Evolutionary conservation across 306 rosid species (phyloP), one percentile per base, ranked within the genome.

Genomic region (Pueraria montana): DNA sequence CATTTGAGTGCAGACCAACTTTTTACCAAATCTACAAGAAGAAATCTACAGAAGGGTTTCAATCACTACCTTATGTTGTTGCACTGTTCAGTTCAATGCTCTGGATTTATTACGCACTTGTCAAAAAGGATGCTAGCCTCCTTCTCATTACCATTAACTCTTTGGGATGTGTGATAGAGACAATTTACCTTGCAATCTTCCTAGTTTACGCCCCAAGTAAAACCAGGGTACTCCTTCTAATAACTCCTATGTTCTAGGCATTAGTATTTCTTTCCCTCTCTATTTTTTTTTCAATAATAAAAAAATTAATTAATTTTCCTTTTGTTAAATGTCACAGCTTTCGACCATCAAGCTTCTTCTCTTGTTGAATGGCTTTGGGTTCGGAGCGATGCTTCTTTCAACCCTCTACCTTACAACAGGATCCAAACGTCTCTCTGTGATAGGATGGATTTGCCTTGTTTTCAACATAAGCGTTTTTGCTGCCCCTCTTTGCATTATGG

Each of bases 61-160:
- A 94, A 30, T 81, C 95, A 27, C 62, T 92, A 32, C 97, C 99
- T 2, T 96, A 96, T 69, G 90, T 91, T 56, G 88, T 92, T 20
- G 95, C 90, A 64, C 85, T 96, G 1, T 84, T 96, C 43, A 96
- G 99, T 52, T 92, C 88, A 9, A 92, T 90, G 97, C 83, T 94
- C 9, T 92, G 96, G 97, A 89, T 96, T 3, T 96, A 94, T 87
- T 96, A 96, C 2, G 99, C 95, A 2, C 68, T 89, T 16, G 87
- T 91, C n/a, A 91, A 94, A 77, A 72, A 72, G 6, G 85, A 87
- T 17, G 81, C 92, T 9, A 85, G 67, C 64, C 84, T 94, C 5
- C 86, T 94, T 79, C 93, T 96, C 79, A 85, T 94, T 79, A 91
- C 98, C 62, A 90, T 96, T 86, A 96, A 96, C 87, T 83, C 92